Evolutionary conservation across 73 alveolate species (phyloP).

Genomic region (Breviolum minutum): DNA sequence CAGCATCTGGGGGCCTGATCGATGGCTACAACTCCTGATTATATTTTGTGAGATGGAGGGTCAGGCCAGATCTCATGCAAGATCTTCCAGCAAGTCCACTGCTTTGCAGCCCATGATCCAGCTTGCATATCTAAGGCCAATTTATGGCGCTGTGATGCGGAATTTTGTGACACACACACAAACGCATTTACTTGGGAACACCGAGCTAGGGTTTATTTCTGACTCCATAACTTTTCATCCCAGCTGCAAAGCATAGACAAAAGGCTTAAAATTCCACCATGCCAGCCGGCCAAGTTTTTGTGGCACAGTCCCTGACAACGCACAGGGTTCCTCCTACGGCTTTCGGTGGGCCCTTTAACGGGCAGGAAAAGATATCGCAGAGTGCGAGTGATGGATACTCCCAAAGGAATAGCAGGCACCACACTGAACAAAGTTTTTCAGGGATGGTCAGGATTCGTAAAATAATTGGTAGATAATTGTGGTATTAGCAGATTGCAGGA

Average conservation of each 20-base stretch:
- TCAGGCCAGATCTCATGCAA: constrained; percentile 32
- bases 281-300: neutral
- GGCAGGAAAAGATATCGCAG: constrained; percentile 34
- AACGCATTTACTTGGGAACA: no score
- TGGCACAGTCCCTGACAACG: neutral
- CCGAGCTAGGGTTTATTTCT: no score
- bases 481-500: no score
- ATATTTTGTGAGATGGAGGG: neutral
- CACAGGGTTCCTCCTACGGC: constrained; percentile 12
- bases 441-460: no score
- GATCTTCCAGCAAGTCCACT: neutral
- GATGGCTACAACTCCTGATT: neutral
- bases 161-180: no score
- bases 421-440: no score
- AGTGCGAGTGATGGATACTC: neutral
- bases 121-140: no score
- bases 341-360: constrained; percentile 47
- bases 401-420: neutral
- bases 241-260: constrained; percentile 8
- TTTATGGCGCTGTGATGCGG: no score
- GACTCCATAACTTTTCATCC: neutral
- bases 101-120: neutral
- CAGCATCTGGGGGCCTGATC: no score
- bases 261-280: constrained; percentile 15
- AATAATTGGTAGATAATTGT: no score